Evolutionary conservation across 768 basidiomycete genomes (phyloP), one percentile per base, ranked within the genome.

Genomic region (Mycena belliarum): DNA sequence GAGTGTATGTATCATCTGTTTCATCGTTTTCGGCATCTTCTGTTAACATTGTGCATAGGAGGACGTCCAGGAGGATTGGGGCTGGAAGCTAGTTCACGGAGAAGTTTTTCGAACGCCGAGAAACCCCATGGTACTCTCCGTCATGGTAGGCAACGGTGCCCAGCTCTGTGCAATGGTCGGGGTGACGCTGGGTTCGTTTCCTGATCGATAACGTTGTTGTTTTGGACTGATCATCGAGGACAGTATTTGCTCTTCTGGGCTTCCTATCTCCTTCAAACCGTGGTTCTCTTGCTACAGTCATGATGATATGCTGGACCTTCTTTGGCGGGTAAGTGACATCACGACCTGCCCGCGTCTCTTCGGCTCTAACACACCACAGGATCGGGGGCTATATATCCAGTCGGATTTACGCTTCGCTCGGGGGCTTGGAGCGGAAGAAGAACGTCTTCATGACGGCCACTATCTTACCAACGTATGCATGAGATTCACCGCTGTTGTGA

Each of bases 31-130:
- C 14, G 25, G 37, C 2, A 18, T 15, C 52, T 44, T 45, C 28
- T 45, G 5, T 37, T 43, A 38, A 55, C 23, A 21, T 20, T 56
- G 18, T 9, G 44, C 29, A 32, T 62, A 93, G 91, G 94, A 96
- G 68, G 94, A 96, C 66, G 91, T 97, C 3, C 93, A 95, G 72
- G 96, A 98, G 75, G 96, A 98, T 65, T 96, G 89, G 83, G 96
- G 96, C 2, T 98, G 96, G 96, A 98, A 98, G 69, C 83, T 98
- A 18, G 87, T 98, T 23, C 94, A 97, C 64, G 95, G 94, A 21
- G 96, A 98, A 73, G 92, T 98, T 18, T 98, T 98, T 79, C 84
- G 96, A 21, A 77, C 87, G 1, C 96, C 96, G 1, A 74, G 75
- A 43, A 81, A 87, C 51, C 85, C 93, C 0, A 84, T 95, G 80